phyloP scores from a whole-genome alignment of 352 stramenopile species.

The Phytophthora lateralis region DNA sequence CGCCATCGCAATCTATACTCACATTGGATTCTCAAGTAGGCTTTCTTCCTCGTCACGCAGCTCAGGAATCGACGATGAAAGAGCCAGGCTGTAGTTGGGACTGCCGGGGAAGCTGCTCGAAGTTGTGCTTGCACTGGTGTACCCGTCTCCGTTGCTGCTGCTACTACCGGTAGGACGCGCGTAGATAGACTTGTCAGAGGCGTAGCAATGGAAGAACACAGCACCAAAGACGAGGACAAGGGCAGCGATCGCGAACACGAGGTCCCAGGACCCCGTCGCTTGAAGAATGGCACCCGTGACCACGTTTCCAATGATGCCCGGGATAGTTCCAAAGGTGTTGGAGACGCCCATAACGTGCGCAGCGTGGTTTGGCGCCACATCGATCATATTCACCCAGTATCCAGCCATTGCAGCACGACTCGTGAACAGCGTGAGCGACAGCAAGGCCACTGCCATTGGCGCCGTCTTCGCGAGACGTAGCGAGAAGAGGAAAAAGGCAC shows the following conservation, averaged over 20 bases:
- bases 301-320: constrained; percentile 86
- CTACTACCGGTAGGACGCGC: background rate
- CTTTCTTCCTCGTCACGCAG: constrained; percentile 59
- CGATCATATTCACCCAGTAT: constrained; percentile 92
- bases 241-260: constrained; percentile 84
- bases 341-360: constrained; percentile 88
- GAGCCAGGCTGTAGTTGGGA: constrained; percentile 34
- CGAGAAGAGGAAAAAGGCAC: constrained; percentile 70
- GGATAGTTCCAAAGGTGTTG: constrained; percentile 87
- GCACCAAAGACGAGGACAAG: constrained; percentile 73
- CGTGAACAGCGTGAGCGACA: constrained; percentile 82
- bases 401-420: constrained; percentile 75
- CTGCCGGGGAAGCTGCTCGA: constrained; percentile 41
- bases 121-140: constrained; percentile 35
- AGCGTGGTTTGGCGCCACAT: constrained; percentile 80
- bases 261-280: constrained; percentile 72
- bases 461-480: constrained; percentile 69
- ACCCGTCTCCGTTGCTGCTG: constrained; percentile 23
- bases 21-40: constrained; percentile 52
- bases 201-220: constrained; percentile 75
- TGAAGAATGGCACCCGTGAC: constrained; percentile 83
- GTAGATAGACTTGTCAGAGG: constrained; percentile 84
- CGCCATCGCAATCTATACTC: constrained; percentile 4
- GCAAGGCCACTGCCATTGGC: constrained; percentile 57
- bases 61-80: constrained; percentile 35